These are phyloP conservation scores for Dactylorhiza incarnata DNA, from an alignment of 106 monocot species.

Conservation along the genomic window DNA sequence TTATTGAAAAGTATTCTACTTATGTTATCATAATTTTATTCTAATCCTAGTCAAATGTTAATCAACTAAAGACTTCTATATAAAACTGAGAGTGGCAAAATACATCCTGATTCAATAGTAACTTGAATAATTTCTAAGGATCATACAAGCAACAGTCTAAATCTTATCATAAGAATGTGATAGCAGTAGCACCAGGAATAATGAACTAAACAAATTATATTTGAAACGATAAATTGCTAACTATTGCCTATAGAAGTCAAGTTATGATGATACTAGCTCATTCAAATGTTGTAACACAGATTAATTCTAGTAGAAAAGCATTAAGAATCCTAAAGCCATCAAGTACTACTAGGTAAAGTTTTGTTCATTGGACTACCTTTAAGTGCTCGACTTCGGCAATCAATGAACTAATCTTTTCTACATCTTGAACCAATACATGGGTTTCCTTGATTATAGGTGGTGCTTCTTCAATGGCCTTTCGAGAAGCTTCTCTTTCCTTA, in stretches of 20 bases:
- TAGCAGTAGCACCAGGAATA: neutral
- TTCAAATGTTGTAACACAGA: neutral
- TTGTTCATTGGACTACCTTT: constrained; percentile 37
- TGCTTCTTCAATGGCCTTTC: constrained; percentile 71
- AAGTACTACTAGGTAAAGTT: neutral
- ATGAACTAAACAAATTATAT: neutral
- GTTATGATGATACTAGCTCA: neutral
- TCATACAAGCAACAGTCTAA: neutral
- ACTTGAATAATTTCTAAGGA: neutral
- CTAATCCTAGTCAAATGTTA: neutral
- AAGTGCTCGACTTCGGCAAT: constrained; percentile 73
- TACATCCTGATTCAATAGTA: neutral
- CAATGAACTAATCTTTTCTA: constrained; percentile 60
- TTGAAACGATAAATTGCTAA: neutral
- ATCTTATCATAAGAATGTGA: neutral
- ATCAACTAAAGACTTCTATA: neutral
- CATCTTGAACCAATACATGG: constrained; percentile 73
- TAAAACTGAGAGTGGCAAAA: neutral
- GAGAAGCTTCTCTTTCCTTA: constrained; percentile 73
- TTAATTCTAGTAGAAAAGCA: neutral
- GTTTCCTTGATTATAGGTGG: constrained; percentile 86
- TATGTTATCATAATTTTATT: neutral
- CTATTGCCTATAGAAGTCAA: neutral
- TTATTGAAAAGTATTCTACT: neutral
- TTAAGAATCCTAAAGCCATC: neutral